These are phyloP conservation scores for Fusarium albidum DNA, from an alignment of 2,329 filamentous ascomycete genomes.

Conservation along the genomic window DNA sequence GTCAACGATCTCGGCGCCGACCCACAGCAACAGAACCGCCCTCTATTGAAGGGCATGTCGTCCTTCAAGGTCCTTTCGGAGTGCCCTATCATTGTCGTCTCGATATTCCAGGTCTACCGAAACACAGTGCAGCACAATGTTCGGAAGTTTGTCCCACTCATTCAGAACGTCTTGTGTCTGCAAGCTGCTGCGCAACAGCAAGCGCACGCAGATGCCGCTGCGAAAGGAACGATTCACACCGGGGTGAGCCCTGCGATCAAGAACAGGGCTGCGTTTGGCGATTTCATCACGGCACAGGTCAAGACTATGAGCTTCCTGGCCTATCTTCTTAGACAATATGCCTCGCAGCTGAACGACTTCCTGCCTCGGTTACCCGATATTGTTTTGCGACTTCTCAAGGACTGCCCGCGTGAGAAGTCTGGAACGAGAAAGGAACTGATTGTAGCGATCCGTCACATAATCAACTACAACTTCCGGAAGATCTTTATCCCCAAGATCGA, in stretches of 20 bases:
- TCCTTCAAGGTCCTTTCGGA: constrained; percentile 99
- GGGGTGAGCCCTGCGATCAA: constrained; percentile 94
- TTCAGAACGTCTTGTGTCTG: constrained; percentile 86
- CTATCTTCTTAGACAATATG: constrained; percentile 88
- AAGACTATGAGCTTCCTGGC: constrained; percentile 99
- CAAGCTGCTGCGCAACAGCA: constrained; percentile 94
- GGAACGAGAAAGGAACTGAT: constrained; percentile 92
- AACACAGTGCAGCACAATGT: constrained; percentile 83
- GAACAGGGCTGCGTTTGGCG: constrained; percentile 92
- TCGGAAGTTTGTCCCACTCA: constrained; percentile 89
- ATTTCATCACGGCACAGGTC: constrained; percentile 97
- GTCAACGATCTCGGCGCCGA: constrained; percentile 84
- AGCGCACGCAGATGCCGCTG: constrained; percentile 85
- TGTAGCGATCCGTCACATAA: constrained; percentile 96
- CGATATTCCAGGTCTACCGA: constrained; percentile 94
- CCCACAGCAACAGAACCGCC: constrained; percentile 79
- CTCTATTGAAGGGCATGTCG: constrained; percentile 91
- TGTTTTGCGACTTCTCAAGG: constrained; percentile 88
- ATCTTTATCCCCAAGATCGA: constrained; percentile 96
- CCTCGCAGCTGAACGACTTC: constrained; percentile 87
- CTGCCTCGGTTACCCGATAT: constrained; percentile 85
- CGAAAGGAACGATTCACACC: constrained; percentile 83
- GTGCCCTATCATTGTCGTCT: constrained; percentile 98
- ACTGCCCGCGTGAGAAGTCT: constrained; percentile 94
- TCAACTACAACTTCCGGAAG: constrained; percentile 97